Conservation (phyloP, 2,329 filamentous ascomycete species). For the Ophiostoma sp. region DNA sequence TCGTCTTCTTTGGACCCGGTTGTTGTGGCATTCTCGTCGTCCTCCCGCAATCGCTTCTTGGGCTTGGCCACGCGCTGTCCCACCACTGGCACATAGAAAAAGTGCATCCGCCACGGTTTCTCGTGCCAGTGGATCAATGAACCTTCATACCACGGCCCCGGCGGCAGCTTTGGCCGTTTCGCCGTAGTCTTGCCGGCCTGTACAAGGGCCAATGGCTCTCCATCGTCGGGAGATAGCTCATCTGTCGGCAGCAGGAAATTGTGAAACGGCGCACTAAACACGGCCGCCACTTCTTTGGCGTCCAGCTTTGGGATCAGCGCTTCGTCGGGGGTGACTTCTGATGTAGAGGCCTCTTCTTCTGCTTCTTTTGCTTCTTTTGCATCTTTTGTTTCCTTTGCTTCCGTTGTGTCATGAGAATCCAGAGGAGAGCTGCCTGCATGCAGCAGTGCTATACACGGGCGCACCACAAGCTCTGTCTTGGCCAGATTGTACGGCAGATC, state of each 20-base stretch:
- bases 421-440: slow-evolving; percentile 39
- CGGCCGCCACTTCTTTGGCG: slow-evolving; percentile 84
- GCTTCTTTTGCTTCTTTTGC: background rate
- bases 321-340: slow-evolving; percentile 52
- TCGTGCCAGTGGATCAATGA: slow-evolving; percentile 76
- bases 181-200: slow-evolving; percentile 13
- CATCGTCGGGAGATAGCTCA: slow-evolving; percentile 40
- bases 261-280: slow-evolving; percentile 84
- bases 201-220: background rate
- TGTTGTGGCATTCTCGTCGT: background rate
- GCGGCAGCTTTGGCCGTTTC: slow-evolving; percentile 34
- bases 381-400: background rate
- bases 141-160: slow-evolving; percentile 76
- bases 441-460: slow-evolving; percentile 73
- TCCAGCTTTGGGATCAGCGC: slow-evolving; percentile 75
- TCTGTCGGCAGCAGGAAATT: slow-evolving; percentile 67
- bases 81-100: slow-evolving; percentile 80
- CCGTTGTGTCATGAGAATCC: background rate
- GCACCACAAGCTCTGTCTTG: slow-evolving; percentile 66
- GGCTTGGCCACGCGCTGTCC: slow-evolving; percentile 65
- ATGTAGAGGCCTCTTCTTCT: background rate
- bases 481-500: slow-evolving; percentile 72
- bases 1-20: slow-evolving; percentile 25
- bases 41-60: slow-evolving; percentile 10
- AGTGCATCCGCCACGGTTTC: slow-evolving; percentile 76